A percentile compares a stretch with the other conserved stretches of the same genome.
These are phyloP conservation scores for Protea cynaroides DNA, from an alignment of 164 flowering plant genomes.

Conservation along the genomic window DNA sequence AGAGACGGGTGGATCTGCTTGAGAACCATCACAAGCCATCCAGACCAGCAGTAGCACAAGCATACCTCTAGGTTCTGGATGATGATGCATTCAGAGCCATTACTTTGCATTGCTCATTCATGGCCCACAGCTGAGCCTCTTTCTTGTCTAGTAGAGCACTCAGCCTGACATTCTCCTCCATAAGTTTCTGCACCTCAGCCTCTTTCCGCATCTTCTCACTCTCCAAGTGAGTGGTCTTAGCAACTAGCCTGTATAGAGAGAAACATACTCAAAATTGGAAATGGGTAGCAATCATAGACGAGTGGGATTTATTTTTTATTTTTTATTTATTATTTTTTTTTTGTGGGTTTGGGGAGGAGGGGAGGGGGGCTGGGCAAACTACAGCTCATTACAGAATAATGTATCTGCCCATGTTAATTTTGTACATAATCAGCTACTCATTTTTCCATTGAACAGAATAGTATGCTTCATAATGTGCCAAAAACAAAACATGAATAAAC, in stretches of 20 bases:
- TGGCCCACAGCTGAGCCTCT: constrained; percentile 93
- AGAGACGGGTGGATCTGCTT: too few relatives aligned
- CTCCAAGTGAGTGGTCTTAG: constrained; percentile 75
- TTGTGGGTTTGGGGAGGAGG: too few relatives aligned
- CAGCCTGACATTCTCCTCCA: constrained; percentile 86
- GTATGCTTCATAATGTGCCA: background rate
- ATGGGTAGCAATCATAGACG: too few relatives aligned
- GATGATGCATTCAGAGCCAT: constrained; percentile 71
- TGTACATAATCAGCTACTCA: background rate
- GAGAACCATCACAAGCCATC: background rate
- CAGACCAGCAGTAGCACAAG: background rate
- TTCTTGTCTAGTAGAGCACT: constrained; percentile 86
- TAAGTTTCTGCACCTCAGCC: constrained; percentile 76
- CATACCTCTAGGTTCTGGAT: constrained; percentile 15
- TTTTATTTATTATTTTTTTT: too few relatives aligned
- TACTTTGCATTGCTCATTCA: constrained; percentile 97
- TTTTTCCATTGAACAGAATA: background rate
- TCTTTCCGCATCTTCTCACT: constrained; percentile 86
- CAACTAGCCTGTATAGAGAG: constrained; percentile 55
- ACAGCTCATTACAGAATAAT: too few relatives aligned
- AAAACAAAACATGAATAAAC: background rate
- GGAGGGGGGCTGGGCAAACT: too few relatives aligned
- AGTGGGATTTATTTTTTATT: too few relatives aligned
- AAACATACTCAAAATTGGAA: background rate
- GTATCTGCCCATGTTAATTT: too few relatives aligned